Conservation (phyloP, 805 yeast genomes). For the Candida sonorensis region DNA sequence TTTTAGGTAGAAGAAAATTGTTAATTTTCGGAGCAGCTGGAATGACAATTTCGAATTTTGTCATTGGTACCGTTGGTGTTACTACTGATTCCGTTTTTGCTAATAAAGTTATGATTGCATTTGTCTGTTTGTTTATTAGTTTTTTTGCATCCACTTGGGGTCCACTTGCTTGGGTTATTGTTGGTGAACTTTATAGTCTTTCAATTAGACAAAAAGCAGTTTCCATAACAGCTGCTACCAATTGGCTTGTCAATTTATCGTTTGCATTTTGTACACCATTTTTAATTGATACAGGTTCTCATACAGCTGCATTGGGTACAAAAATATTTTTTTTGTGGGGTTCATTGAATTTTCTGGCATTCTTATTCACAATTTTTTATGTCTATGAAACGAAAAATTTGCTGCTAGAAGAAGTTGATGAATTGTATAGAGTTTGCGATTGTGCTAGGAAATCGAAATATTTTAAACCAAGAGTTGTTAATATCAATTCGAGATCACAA, state of each 20-base stretch:
- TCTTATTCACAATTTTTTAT: conserved; percentile 53
- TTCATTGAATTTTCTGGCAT: conserved; percentile 52
- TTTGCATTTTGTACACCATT: conserved; percentile 75
- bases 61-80: conserved; percentile 62
- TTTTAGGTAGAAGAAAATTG: conserved; percentile 70
- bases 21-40: conserved; percentile 68
- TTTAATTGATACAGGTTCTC: conserved; percentile 58
- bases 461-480: conserved; percentile 27
- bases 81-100: conserved; percentile 39
- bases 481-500: not conserved
- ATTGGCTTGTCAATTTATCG: conserved; percentile 73
- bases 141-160: conserved; percentile 82
- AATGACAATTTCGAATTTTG: conserved; percentile 61
- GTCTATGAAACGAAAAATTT: conserved; percentile 80
- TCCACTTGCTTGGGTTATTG: conserved; percentile 69
- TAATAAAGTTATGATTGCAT: conserved; percentile 49
- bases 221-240: conserved; percentile 68
- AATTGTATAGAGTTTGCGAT: conserved; percentile 55
- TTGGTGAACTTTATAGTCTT: conserved; percentile 61
- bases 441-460: conserved; percentile 44
- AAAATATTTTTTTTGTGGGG: conserved; percentile 81
- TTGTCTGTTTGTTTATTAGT: conserved; percentile 69
- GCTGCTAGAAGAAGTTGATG: conserved; percentile 76
- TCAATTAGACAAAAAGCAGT: conserved; percentile 74
- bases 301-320: conserved; percentile 63